Evolutionary conservation across 1,139 yeast species (phyloP).

Genomic region (Citeromyces siamensis): DNA sequence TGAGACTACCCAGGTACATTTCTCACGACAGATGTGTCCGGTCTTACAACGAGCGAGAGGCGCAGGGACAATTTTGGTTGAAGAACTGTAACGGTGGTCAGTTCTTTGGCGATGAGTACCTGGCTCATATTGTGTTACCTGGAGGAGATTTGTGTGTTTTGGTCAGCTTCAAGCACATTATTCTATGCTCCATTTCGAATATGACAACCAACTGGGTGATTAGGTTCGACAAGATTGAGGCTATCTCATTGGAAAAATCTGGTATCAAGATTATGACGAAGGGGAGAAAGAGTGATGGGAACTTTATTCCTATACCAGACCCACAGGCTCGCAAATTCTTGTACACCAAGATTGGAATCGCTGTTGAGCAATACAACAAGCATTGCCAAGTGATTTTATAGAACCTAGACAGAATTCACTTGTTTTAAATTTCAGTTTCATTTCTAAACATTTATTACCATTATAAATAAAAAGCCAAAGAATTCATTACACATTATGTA

Average conservation of each 20-base stretch:
- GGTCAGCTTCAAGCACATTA: slow-evolving; percentile 60
- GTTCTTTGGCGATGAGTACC: slow-evolving; percentile 57
- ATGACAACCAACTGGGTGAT: slow-evolving; percentile 58
- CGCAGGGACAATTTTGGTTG: slow-evolving; percentile 92
- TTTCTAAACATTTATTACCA: too few relatives aligned
- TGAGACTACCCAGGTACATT: slow-evolving; percentile 71
- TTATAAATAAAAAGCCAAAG: neutral
- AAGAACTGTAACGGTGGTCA: slow-evolving; percentile 75
- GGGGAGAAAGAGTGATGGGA: slow-evolving; percentile 30
- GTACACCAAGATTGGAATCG: slow-evolving; percentile 64
- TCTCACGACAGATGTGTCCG: slow-evolving; percentile 58
- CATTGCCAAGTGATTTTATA: slow-evolving; percentile 31
- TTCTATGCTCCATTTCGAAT: slow-evolving; percentile 55
- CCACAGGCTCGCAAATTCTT: slow-evolving; percentile 49
- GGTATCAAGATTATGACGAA: slow-evolving; percentile 65
- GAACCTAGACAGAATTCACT: neutral
- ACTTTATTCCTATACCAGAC: slow-evolving; percentile 74
- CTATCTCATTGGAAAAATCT: slow-evolving; percentile 66
- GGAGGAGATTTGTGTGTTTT: slow-evolving; percentile 72
- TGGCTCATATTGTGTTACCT: slow-evolving; percentile 76
- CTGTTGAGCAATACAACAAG: slow-evolving; percentile 72
- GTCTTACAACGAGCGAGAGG: slow-evolving; percentile 71
- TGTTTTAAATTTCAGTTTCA: too few relatives aligned
- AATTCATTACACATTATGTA: too few relatives aligned
- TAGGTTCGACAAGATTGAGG: slow-evolving; percentile 42